These are phyloP conservation scores for Chiua virens DNA, from an alignment of 768 basidiomycete genomes.

Conservation along the genomic window DNA sequence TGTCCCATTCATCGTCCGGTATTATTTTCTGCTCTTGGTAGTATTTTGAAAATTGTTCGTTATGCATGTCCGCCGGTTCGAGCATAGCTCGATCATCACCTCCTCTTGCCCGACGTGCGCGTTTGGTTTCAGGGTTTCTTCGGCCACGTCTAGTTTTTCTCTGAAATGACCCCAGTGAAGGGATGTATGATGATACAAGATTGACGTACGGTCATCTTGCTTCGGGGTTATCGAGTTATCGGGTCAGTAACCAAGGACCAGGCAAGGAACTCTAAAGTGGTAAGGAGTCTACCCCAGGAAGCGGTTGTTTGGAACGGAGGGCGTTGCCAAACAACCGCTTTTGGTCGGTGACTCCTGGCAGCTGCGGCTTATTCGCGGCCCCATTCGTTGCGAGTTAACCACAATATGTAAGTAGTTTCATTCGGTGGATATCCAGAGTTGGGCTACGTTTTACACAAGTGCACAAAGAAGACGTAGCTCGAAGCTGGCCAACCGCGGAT, in stretches of 20 bases:
- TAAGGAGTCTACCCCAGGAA: too few relatives aligned
- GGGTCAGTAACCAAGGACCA: too few relatives aligned
- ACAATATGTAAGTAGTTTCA: too few relatives aligned
- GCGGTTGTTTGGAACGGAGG: constrained; percentile 33
- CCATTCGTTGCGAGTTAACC: too few relatives aligned
- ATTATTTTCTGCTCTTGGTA: constrained; percentile 78
- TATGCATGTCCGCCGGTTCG: constrained; percentile 65
- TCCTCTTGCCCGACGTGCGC: constrained; percentile 16
- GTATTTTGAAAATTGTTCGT: constrained; percentile 65
- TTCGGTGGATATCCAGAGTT: too few relatives aligned
- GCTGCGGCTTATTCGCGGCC: too few relatives aligned
- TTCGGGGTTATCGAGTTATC: not conserved
- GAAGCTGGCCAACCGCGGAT: too few relatives aligned
- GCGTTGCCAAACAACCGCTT: constrained; percentile 32
- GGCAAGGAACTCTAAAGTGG: too few relatives aligned
- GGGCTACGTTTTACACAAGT: too few relatives aligned
- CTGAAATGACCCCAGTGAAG: constrained; percentile 1
- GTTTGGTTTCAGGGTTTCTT: constrained; percentile 10
- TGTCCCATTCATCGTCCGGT: constrained; percentile 75
- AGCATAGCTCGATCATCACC: constrained; percentile 51
- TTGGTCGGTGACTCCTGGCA: too few relatives aligned
- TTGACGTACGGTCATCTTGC: constrained; percentile 19
- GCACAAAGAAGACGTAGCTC: too few relatives aligned
- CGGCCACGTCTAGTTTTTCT: constrained; percentile 18
- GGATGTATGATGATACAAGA: not conserved